Conservation (phyloP, 192 early-diverging fungal species). For the Gigaspora rosea region DNA sequence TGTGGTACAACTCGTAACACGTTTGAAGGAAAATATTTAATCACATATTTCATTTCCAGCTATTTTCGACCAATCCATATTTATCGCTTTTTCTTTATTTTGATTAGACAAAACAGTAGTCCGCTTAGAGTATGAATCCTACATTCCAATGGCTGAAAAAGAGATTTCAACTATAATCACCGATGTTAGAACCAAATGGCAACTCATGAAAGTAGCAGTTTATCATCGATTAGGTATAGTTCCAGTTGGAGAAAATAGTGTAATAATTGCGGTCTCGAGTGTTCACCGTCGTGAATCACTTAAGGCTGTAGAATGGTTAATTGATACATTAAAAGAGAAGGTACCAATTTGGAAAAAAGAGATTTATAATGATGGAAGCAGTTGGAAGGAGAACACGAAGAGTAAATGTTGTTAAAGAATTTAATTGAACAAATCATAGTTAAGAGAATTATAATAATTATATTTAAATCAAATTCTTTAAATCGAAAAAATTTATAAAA, state of each 20-base stretch:
- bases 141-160: constrained; percentile 84
- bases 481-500: too few species aligned
- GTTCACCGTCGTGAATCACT: constrained; percentile 81
- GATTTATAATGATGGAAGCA: constrained; percentile 75
- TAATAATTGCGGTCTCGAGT: constrained; percentile 78
- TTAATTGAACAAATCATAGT: too few species aligned
- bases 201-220: constrained; percentile 69
- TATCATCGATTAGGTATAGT: constrained; percentile 81
- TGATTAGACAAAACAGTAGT: constrained; percentile 65
- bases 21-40: constrained; percentile 65
- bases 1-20: constrained; percentile 83
- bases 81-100: neutral
- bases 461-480: too few species aligned
- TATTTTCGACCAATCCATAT: neutral
- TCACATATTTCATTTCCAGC: neutral
- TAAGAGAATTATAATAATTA: too few species aligned
- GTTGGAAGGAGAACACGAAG: constrained; percentile 31
- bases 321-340: constrained; percentile 84
- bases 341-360: constrained; percentile 97
- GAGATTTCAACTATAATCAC: constrained; percentile 62
- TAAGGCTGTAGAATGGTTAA: constrained; percentile 75
- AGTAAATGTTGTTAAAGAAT: neutral
- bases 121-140: constrained; percentile 82
- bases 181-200: constrained; percentile 64
- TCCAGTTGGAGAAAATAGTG: constrained; percentile 77